Evolutionary conservation across 2,329 filamentous ascomycete species (phyloP).

Genomic region (Nothomitra cinnamomea): DNA sequence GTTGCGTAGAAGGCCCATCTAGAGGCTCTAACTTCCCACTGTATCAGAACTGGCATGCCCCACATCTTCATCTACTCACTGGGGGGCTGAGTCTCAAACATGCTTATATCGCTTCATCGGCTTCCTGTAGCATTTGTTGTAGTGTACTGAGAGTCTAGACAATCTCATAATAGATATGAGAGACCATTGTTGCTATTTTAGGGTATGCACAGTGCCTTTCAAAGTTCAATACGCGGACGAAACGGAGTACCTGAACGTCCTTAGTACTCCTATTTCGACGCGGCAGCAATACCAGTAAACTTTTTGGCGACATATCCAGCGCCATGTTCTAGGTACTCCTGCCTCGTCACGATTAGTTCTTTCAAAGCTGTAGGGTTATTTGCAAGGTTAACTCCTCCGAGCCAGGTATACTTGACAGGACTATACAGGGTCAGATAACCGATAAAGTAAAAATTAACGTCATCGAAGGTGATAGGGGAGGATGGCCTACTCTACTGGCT

Average conservation of each 20-base stretch:
- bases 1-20: no score
- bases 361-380: constrained; percentile 46
- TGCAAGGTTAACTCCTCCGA: constrained; percentile 65
- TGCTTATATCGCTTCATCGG: no score
- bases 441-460: background rate
- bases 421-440: constrained; percentile 13
- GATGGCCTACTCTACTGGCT: constrained; percentile 39
- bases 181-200: no score
- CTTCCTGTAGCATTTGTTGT: background rate
- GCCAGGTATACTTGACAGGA: constrained; percentile 69
- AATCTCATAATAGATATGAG: no score
- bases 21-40: no score
- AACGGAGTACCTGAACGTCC: background rate
- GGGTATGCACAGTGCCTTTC: no score
- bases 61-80: no score
- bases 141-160: no score
- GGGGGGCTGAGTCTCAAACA: no score
- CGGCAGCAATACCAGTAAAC: constrained; percentile 29
- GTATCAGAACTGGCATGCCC: no score
- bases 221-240: no score
- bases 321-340: constrained; percentile 82
- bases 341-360: constrained; percentile 58
- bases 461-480: background rate
- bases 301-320: constrained; percentile 55
- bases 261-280: background rate